phyloP scores from a whole-genome alignment of 2,329 filamentous ascomycete genomes.

The Sporothrix pseudoabietina region DNA sequence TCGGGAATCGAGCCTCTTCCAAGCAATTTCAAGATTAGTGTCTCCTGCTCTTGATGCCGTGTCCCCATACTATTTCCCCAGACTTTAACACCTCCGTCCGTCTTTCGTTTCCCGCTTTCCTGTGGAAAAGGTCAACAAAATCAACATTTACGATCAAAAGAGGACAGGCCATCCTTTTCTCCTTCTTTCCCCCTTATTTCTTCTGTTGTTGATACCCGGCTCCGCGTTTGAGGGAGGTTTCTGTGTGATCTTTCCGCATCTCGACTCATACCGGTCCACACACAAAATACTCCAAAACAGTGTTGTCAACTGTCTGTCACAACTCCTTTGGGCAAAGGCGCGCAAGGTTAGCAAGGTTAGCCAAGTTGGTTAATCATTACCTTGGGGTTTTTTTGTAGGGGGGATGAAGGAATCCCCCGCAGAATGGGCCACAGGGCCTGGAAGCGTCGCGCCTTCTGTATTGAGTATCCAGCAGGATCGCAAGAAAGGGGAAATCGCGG shows the following conservation, averaged over 20 bases:
- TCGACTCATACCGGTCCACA: neutral
- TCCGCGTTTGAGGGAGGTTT: slow-evolving; percentile 3
- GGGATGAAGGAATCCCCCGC: neutral
- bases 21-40: slow-evolving; percentile 3
- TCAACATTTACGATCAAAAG: neutral
- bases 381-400: neutral
- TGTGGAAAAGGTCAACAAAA: neutral
- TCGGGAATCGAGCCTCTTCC: neutral
- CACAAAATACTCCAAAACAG: neutral
- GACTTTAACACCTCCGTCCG: neutral
- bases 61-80: slow-evolving; percentile 3
- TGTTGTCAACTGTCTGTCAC: neutral
- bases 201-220: slow-evolving; percentile 13
- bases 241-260: neutral
- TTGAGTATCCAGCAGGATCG: neutral
- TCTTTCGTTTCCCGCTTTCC: slow-evolving; percentile 4
- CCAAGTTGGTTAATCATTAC: neutral
- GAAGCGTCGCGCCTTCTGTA: neutral
- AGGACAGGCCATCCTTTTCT: neutral
- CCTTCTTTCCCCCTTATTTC: neutral
- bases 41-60: neutral
- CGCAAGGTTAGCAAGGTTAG: neutral
- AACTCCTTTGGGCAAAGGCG: neutral
- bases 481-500: neutral
- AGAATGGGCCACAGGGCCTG: neutral